Conservation (phyloP, 345 rosid species). For the Carallia brachiata region DNA sequence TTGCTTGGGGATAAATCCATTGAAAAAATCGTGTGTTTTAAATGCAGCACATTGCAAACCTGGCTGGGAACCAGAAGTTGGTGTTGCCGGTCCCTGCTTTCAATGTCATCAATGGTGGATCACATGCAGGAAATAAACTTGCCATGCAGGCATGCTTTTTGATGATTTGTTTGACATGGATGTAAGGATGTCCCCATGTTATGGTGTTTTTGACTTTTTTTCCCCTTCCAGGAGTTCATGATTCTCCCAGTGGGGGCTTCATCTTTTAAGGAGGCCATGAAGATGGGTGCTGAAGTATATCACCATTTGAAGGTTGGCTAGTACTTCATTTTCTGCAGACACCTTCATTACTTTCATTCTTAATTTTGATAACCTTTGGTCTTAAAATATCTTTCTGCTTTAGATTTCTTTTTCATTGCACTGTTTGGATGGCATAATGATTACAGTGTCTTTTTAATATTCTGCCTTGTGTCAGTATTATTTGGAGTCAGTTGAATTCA, state of each 20-base stretch:
- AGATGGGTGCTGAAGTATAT: slow-evolving; percentile 97
- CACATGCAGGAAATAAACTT: slow-evolving; percentile 98
- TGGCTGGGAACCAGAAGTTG: slow-evolving; percentile 86
- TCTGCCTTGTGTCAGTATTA: too few species aligned
- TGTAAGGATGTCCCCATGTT: background rate
- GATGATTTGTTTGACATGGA: background rate
- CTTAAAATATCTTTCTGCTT: too few species aligned
- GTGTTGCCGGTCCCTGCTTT: slow-evolving; percentile 97
- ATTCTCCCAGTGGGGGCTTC: slow-evolving; percentile 92
- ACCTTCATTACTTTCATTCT: too few species aligned
- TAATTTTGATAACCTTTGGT: too few species aligned
- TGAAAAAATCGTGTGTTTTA: background rate
- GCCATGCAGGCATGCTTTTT: slow-evolving; percentile 74
- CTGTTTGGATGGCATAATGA: too few species aligned
- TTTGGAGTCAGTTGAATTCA: too few species aligned
- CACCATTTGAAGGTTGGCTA: slow-evolving; percentile 74
- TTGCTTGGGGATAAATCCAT: background rate
- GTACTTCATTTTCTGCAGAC: too few species aligned
- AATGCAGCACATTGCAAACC: slow-evolving; percentile 83
- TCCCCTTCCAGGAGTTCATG: slow-evolving; percentile 75
- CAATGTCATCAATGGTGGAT: slow-evolving; percentile 98
- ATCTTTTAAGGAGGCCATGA: slow-evolving; percentile 95
- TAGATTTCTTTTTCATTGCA: too few species aligned
- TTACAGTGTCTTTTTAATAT: too few species aligned
- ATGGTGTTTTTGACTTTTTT: background rate